Base-by-base conservation (phyloP, 2,329 filamentous ascomycete species). In the Emericellopsis cladophorae region DNA sequence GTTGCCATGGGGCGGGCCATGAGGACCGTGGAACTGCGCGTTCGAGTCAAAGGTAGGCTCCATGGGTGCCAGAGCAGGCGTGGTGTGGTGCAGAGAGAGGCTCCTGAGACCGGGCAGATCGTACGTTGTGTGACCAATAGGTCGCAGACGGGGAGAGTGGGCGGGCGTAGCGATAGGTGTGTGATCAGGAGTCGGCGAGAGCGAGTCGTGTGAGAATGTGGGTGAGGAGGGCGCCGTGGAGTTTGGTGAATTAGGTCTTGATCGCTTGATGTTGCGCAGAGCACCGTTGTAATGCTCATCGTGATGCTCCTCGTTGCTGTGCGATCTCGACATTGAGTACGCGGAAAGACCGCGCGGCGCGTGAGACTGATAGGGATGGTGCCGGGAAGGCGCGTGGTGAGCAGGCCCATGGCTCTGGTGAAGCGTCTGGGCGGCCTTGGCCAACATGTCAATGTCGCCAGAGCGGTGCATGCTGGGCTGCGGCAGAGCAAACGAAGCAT, bases 121-220 rank as follows among this genome's bases (percentile, higher is more conserved):
- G 51, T 68, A 65, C 9, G 9, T 15, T 41, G 90, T 72, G 18
- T 33, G 35, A 49, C 83, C 76, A 54, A 84, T 82, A 4, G 90
- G 86, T 45, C 89, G 76, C 50, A 98, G 72, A 35, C 92, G 85
- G 40, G 92, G 92, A 15, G 89, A 95, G 62, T 96, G 92, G 35
- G 89, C 90, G 5, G 90, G 90, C 5, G 90, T 98, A 23, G 89
- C 90, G 42, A 96, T 79, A n/a, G 90, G 90, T n/a, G 92, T 96
- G 67, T 95, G 89, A 55, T 96, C 90, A 10, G 90, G 92, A 2
- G 90, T 98, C 5, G 90, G 92, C 9, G 90, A 96, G 37, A 90
- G 74, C 10, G 90, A 95, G 61, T 95, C 88, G 64, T 95, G 88
- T 2, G 90, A 95, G 60, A 95, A 95, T 4, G 89, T 95, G 22